Evolutionary conservation across 805 yeast genomes (phyloP), one percentile per base, ranked within the genome.

Genomic region (Monosporozyma aerobia): DNA sequence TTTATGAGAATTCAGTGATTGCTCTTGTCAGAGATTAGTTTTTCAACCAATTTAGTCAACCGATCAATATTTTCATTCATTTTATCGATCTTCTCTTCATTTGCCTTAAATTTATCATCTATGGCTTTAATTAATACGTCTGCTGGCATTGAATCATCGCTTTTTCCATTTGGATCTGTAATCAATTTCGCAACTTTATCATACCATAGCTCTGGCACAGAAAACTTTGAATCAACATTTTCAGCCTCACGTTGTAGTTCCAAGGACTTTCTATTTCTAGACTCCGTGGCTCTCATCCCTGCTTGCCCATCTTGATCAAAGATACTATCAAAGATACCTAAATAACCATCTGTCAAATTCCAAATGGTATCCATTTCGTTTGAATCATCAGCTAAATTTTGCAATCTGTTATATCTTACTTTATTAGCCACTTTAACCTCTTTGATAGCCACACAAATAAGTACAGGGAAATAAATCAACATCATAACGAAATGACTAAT

Each of bases 291-390:
- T 30, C 65, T 63, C 19, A 62, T 60, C 4, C 60, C 63, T 10
- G 65, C 55, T 22, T 55, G 47, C 1, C 56, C 54, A 35, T 44
- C 40, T 19, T 44, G 39, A 7, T 49, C 40, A 43, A 55, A 51
- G 1, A 48, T 62, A 5, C 66, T 68, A n/a, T 63, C 67, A 23
- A 59, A 64, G 16, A 61, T 57, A 44, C 71, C 76, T 33, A 70
- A 68, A 52, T 70, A 87, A 0, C 95, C 96, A 67, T 87, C 95
- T 7, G 84, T 78, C 58, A 88, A 73, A 57, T 85, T 88, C 95
- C 96, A 88, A 60, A 84, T 90, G 7, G 83, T 77, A 61, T 88
- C 87, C 22, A 72, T 60, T 62, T 85, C 92, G 63, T 86, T 87
- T 22, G 89, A 87, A 67, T 88, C 96, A 64, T 88, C 95, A 0